These are phyloP conservation scores for Eucalyptus globulus DNA, from an alignment of 345 rosid species.

Conservation along the genomic window DNA sequence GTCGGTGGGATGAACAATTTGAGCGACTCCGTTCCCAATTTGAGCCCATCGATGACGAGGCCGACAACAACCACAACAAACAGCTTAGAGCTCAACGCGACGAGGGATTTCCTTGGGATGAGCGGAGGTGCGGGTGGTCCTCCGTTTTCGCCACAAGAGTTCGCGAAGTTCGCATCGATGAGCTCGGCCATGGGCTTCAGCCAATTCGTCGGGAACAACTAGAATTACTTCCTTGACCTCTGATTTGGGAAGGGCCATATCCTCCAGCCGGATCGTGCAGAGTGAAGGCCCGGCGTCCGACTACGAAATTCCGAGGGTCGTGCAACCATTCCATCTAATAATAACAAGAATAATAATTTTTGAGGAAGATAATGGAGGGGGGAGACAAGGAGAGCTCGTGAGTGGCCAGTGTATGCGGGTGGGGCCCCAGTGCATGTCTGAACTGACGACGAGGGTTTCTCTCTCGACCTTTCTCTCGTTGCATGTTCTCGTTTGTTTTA, in stretches of 20 bases:
- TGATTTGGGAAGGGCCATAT: not conserved
- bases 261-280: not conserved
- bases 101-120: conserved; percentile 81
- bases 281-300: not conserved
- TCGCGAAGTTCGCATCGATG: conserved; percentile 64
- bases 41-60: not conserved
- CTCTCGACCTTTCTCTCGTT: not conserved
- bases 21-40: not conserved
- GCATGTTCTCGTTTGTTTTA: conserved; percentile 29
- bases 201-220: conserved; percentile 25
- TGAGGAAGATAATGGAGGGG: not conserved
- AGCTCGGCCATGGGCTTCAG: conserved; percentile 35
- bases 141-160: conserved; percentile 49
- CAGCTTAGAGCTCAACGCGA: not conserved
- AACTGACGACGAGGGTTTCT: conserved; percentile 11
- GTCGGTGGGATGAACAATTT: not conserved
- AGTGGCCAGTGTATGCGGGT: not conserved
- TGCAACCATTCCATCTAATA: not conserved
- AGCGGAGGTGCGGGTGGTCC: conserved; percentile 27
- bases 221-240: not conserved
- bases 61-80: not conserved
- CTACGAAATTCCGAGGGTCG: not conserved
- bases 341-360: not conserved
- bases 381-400: not conserved
- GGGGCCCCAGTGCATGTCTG: conserved; percentile 16